phyloP scores from a whole-genome alignment of 352 stramenopile genomes.

The Phytophthora constricta region DNA sequence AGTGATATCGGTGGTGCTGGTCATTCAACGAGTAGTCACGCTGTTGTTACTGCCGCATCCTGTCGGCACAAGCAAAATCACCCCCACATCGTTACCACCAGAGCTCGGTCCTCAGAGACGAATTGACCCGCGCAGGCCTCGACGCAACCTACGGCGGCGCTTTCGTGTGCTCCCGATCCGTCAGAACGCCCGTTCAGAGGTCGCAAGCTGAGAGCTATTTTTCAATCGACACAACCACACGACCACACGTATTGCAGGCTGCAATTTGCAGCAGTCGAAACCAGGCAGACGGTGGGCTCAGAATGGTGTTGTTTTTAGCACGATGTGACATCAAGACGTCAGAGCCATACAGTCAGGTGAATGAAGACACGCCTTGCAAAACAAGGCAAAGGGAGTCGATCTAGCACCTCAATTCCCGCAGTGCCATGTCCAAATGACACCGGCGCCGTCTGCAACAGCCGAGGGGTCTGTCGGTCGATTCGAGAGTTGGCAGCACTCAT shows the following conservation, averaged over 20 bases:
- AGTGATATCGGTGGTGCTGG: neutral
- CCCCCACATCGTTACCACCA: neutral
- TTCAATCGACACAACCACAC: no score
- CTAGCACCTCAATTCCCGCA: no score
- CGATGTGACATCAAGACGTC: no score
- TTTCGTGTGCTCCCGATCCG: slow-evolving; percentile 7
- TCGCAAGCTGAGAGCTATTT: no score
- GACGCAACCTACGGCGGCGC: slow-evolving; percentile 20
- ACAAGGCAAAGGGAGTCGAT: no score
- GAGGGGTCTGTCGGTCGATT: slow-evolving; percentile 53
- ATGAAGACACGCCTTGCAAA: no score
- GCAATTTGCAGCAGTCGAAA: no score
- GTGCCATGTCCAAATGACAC: slow-evolving; percentile 54
- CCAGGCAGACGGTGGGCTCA: no score
- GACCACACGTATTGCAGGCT: no score
- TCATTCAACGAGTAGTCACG: slow-evolving; percentile 10
- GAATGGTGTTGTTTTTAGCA: no score
- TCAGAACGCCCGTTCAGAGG: neutral
- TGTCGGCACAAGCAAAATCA: slow-evolving; percentile 17
- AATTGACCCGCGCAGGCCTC: neutral
- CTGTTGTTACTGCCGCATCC: slow-evolving; percentile 14
- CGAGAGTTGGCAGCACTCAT: slow-evolving; percentile 64
- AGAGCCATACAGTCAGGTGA: no score
- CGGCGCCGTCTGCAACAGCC: slow-evolving; percentile 47
- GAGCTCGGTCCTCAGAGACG: neutral